Evolutionary conservation across 2,329 filamentous ascomycete genomes (phyloP), one percentile per base, ranked within the genome.

Genomic region (Claviceps spartinae): DNA sequence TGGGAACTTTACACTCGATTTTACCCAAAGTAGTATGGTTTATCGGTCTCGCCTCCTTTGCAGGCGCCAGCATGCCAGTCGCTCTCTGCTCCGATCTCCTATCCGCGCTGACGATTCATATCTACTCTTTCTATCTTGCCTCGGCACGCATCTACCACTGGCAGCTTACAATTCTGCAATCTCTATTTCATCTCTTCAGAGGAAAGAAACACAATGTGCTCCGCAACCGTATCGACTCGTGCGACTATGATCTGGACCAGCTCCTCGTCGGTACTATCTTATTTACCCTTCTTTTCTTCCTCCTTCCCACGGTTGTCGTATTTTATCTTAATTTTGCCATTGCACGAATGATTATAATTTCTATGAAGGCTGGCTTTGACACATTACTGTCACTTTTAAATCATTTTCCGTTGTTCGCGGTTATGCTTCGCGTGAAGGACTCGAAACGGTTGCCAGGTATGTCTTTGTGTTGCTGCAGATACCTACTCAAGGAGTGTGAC

Each of bases 171-270:
- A 97, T 98, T 56, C 85, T 98, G 57, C 84, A 91, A 58, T 97
- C 91, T 11, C 81, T 98, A n/a, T 98, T 98, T 68, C 94, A 98
- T 65, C 82, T 98, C 9, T 98, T 98, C 65, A 87, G 91, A 36
- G 94, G 93, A 54, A 97, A 96, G 72, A 98, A 98, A 68, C 86
- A 95, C 64, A 98, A 98, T 60, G 85, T 98, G 16, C 79, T 98
- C 22, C 86, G 94, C 55, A 95, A 96, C 63, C 89, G 93, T 69
- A 97, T 98, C 62, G 93, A 98, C 66, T 95, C 90, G 47, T 98
- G 93, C 74, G 93, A 97, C 70, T 98, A 98, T 69, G 93, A 97
- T 65, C 79, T 98, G 24, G 93, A 98, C 65, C 94, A 98, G 69
- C 79, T 98, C 4, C 82, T 98, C 6, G 83, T 98, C 7, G 93